These are phyloP conservation scores for Pistacia vera DNA, from an alignment of 345 rosid genomes.

Conservation along the genomic window DNA sequence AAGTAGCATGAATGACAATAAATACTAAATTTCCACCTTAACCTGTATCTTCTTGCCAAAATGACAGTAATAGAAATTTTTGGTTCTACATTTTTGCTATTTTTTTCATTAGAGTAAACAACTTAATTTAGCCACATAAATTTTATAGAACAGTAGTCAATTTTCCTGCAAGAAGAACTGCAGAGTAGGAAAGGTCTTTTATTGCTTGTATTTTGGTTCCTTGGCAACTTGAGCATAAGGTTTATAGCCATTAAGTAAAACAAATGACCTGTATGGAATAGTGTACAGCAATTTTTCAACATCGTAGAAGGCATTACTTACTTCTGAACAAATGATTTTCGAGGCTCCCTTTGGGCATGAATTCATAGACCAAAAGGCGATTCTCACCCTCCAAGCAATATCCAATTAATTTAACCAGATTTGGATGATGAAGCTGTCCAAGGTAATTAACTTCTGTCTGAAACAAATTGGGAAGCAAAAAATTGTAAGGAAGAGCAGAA, in stretches of 20 bases:
- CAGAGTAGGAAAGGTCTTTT: conserved; percentile 28
- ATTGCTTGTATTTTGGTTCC: conserved; percentile 11
- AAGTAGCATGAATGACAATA: background rate
- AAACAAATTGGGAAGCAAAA: conserved; percentile 27
- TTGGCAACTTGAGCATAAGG: conserved; percentile 2
- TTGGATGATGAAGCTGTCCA: conserved; percentile 91
- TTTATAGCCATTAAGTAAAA: background rate
- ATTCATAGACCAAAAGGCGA: conserved; percentile 85
- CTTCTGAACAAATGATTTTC: conserved; percentile 75
- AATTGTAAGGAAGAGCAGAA: background rate
- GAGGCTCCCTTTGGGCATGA: conserved; percentile 95
- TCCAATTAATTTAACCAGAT: conserved; percentile 89
- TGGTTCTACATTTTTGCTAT: background rate
- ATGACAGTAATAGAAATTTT: background rate
- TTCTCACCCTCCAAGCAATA: conserved; percentile 86
- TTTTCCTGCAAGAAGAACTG: background rate
- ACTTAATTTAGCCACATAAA: background rate
- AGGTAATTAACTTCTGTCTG: conserved; percentile 98
- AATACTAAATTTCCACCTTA: no score
- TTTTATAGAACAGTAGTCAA: background rate
- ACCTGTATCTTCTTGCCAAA: background rate
- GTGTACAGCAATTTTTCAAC: conserved; percentile 8
- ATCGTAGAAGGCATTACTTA: conserved; percentile 37
- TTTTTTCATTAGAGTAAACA: background rate
- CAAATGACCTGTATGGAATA: background rate